These are phyloP conservation scores for Haplosporangium sp. DNA, from an alignment of 371 early-diverging fungal genomes.

Conservation along the genomic window DNA sequence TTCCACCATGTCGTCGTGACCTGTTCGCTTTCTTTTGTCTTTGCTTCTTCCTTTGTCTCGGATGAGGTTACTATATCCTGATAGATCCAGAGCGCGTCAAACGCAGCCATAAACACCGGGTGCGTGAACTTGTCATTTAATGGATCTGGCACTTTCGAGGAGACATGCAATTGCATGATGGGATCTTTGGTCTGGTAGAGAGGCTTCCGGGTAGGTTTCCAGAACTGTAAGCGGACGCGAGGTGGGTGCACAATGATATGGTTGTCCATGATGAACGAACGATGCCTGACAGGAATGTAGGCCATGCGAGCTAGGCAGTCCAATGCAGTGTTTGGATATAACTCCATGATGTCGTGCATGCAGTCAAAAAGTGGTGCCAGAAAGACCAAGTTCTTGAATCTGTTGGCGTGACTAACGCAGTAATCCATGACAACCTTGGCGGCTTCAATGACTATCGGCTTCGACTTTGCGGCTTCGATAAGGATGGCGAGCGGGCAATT, in stretches of 20 bases:
- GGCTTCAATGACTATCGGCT: not conserved
- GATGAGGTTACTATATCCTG: not conserved
- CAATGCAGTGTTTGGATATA: constrained; percentile 8
- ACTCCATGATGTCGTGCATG: constrained; percentile 13
- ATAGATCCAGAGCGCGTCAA: constrained; percentile 28
- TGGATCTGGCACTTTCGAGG: constrained; percentile 4
- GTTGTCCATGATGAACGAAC: constrained; percentile 16
- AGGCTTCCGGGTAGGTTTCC: constrained; percentile 3
- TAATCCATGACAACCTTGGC: constrained; percentile 20
- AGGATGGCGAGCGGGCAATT: constrained; percentile 12
- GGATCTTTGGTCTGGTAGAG: constrained; percentile 10
- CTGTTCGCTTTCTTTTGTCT: not conserved
- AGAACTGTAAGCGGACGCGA: constrained; percentile 13
- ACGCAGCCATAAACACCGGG: constrained; percentile 25
- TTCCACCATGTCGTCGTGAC: constrained; percentile 11
- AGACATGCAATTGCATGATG: constrained; percentile 18
- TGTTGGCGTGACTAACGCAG: constrained; percentile 13
- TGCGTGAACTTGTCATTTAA: constrained; percentile 14
- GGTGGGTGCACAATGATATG: constrained; percentile 18
- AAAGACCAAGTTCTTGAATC: constrained; percentile 9
- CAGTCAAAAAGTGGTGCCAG: constrained; percentile 3
- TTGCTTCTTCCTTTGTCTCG: constrained; percentile 5
- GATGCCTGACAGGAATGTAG: constrained; percentile 10
- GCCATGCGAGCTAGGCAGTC: constrained; percentile 3
- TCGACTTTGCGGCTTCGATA: not conserved